phyloP scores from a whole-genome alignment of 164 flowering plant genomes.

The Nelumbo lutea region DNA sequence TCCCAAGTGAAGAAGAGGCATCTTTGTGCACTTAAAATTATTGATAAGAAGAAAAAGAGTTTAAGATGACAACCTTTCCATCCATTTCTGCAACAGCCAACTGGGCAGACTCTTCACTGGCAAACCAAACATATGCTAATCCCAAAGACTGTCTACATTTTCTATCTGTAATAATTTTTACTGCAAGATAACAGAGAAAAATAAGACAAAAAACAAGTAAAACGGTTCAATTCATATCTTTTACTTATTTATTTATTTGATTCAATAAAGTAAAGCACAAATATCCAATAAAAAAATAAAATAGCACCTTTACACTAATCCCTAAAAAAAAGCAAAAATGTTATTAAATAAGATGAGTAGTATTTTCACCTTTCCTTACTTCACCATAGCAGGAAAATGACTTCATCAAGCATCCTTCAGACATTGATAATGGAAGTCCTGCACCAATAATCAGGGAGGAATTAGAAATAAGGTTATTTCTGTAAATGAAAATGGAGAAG shows the following conservation, averaged over 20 bases:
- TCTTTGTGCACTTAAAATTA: background rate
- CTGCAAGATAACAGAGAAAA: constrained; percentile 17
- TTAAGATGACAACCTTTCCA: constrained; percentile 26
- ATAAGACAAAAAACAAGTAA: background rate
- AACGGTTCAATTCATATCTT: no score
- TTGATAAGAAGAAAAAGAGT: background rate
- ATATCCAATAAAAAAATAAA: no score
- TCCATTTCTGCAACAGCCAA: constrained; percentile 34
- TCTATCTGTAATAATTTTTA: constrained; percentile 24
- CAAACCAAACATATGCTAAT: constrained; percentile 37
- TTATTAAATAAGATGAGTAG: background rate
- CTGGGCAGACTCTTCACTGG: constrained; percentile 26
- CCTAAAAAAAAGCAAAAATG: no score
- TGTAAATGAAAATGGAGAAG: background rate
- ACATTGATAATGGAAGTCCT: constrained; percentile 26
- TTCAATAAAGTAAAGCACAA: no score
- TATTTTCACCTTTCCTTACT: constrained; percentile 19
- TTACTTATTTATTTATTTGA: no score
- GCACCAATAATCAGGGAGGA: constrained; percentile 7
- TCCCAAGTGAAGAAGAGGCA: background rate
- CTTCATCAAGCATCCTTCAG: constrained; percentile 22
- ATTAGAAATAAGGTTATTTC: background rate
- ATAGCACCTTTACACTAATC: no score
- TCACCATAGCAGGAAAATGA: constrained; percentile 27
- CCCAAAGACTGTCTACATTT: constrained; percentile 28